Conservation (phyloP, 140 eudicot species). For the Stevia rebaudiana region DNA sequence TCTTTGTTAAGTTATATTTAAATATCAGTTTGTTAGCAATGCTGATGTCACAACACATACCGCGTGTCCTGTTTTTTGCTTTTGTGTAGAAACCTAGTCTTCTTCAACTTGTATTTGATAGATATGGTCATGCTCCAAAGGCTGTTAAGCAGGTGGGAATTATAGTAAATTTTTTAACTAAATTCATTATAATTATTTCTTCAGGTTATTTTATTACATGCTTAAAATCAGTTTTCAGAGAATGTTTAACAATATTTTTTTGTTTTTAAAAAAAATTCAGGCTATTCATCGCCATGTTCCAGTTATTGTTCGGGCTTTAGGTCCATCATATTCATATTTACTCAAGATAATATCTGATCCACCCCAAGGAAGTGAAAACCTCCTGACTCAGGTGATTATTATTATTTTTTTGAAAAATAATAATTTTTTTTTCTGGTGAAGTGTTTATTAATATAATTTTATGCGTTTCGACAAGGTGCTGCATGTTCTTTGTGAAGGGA, state of each 20-base stretch:
- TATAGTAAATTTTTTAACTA: too few species aligned
- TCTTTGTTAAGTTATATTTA: too few species aligned
- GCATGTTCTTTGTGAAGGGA: conserved; percentile 69
- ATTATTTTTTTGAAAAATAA: neutral
- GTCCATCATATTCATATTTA: conserved; percentile 67
- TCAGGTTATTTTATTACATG: neutral
- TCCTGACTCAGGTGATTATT: conserved; percentile 67
- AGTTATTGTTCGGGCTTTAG: conserved; percentile 72
- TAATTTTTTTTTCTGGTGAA: neutral
- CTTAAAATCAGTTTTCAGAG: neutral
- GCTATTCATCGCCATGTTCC: conserved; percentile 90
- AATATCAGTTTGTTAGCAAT: conserved; percentile 3
- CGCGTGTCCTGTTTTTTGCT: conserved; percentile 10
- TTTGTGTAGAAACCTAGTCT: conserved; percentile 74
- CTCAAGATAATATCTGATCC: conserved; percentile 87
- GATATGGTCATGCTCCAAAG: conserved; percentile 58
- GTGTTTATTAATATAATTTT: conserved; percentile 1
- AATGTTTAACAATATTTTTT: neutral
- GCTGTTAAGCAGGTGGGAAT: conserved; percentile 78
- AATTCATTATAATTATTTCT: too few species aligned
- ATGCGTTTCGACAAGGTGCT: conserved; percentile 51
- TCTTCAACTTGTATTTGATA: conserved; percentile 81
- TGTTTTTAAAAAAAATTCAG: conserved; percentile 38
- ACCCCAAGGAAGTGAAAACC: conserved; percentile 85
- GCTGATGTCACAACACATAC: neutral